Evolutionary conservation across 2,329 filamentous ascomycete species (phyloP), one percentile per base, ranked within the genome.

Genomic region (Talaromyces albobiverticillius): DNA sequence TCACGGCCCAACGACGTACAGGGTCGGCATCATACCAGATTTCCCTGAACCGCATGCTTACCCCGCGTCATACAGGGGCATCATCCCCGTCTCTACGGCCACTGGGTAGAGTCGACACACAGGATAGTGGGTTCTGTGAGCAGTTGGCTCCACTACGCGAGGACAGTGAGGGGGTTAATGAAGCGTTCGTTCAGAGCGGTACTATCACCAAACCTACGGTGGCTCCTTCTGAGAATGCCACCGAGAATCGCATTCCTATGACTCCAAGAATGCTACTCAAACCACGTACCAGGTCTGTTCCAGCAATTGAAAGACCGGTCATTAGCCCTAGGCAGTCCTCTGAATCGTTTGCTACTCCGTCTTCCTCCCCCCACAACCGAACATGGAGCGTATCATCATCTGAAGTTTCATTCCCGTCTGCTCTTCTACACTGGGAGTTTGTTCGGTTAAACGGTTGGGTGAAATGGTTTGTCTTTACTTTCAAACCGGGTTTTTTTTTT

Each of bases 1-100:
- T 40, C 4, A 57, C 46, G 11, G 51, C 48, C 38, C 57, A 59
- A 18, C 52, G 54, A 31, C 36, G 57, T 3, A 55, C 40, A 11
- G 55, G 51, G 9, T 46, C 41, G 16, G 41, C 42, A 6, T 53
- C 50, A 22, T 45, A 53, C 18, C 50, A 53, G 13, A 53, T 46
- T 9, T 31, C 29, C 1, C 23, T 53, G 18, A 53, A 53, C 50
- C 50, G 32, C 7, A 53, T 53, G 31, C 50, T 53, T 6, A 53
- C 50, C 2, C 48, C 48, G 6, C 48, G 32, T 34, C 47, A 51
- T 23, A 29, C 34, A 10, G 32, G 10, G 14, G 25, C 25, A n/a
- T 48, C 51, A 3, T 46, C 53, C 3, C 40, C 46, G n/a, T 43
- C 41, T 10, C 16, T 45, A 40, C 53, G 45, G n/a, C 53, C 46